Conservation (phyloP, 768 basidiomycete genomes). For the Leucosporidium yakuticum region DNA sequence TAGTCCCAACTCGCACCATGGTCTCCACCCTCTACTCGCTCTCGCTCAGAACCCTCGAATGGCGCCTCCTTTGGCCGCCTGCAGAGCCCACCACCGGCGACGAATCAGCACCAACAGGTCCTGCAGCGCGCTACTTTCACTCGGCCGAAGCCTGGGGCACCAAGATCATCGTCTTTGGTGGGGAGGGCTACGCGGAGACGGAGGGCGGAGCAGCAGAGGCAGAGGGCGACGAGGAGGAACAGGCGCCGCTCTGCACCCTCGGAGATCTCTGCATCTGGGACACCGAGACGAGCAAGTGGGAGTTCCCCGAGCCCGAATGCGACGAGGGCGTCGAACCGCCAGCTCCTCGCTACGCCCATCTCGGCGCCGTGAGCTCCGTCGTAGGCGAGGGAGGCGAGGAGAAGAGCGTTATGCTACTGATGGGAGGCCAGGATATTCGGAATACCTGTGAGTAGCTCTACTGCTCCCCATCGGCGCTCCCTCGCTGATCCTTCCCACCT, state of each 20-base stretch:
- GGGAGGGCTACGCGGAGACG: constrained; percentile 53
- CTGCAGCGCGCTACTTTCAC: constrained; percentile 88
- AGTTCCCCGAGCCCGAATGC: constrained; percentile 46
- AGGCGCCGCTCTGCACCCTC: constrained; percentile 11
- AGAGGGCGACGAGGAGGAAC: neutral
- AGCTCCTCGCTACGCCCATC: constrained; percentile 85
- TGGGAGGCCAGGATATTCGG: constrained; percentile 89
- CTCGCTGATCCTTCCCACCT: constrained; percentile 63
- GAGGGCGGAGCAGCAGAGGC: too few species aligned
- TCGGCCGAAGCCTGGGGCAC: constrained; percentile 59
- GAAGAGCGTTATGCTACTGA: constrained; percentile 72
- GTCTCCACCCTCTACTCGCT: constrained; percentile 85
- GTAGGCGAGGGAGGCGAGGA: neutral
- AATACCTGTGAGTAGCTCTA: constrained; percentile 47
- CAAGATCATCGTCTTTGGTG: constrained; percentile 77
- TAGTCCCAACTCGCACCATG: constrained; percentile 57
- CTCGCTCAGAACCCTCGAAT: constrained; percentile 71
- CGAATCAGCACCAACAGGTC: constrained; percentile 48
- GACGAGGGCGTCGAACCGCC: constrained; percentile 54
- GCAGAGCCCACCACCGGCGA: neutral
- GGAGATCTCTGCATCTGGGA: constrained; percentile 82
- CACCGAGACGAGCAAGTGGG: constrained; percentile 63
- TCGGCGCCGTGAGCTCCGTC: constrained; percentile 70
- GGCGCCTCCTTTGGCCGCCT: constrained; percentile 60
- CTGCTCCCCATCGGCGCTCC: too few species aligned